Conservation (phyloP, 1,284 basidiomycete species). For the Apiotrichum siamense region DNA sequence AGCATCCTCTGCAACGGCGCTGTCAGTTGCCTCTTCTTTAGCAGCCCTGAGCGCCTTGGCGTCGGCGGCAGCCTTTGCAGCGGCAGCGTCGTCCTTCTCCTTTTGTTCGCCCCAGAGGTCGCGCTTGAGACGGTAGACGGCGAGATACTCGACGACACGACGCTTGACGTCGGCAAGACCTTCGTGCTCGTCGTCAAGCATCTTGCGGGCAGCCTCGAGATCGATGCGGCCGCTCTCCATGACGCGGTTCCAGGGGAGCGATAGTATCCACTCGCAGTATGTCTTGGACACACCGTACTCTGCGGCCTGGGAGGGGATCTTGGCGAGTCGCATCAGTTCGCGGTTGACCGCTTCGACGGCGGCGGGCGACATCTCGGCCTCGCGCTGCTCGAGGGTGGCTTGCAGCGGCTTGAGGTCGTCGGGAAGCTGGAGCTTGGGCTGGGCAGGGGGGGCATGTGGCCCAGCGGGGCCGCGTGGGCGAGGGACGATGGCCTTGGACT, state of each 20-base stretch:
- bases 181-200: conserved; percentile 41
- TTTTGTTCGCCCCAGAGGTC: conserved; percentile 24
- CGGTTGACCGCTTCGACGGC: conserved; percentile 27
- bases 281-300: conserved; percentile 43
- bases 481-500: conserved; percentile 5
- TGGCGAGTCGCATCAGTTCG: conserved; percentile 31
- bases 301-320: conserved; percentile 39
- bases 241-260: conserved; percentile 39
- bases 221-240: conserved; percentile 28
- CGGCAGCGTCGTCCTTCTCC: neutral
- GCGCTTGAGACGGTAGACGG: conserved; percentile 41
- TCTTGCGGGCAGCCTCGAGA: conserved; percentile 28
- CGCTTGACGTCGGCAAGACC: conserved; percentile 42
- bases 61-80: neutral
- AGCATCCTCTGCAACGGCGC: neutral
- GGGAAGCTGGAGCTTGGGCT: conserved; percentile 17
- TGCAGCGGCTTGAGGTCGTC: conserved; percentile 38
- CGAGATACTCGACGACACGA: conserved; percentile 43
- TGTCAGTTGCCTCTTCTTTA: neutral
- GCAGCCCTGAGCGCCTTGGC: neutral
- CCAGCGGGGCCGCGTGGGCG: conserved; percentile 1
- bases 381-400: conserved; percentile 15
- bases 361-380: conserved; percentile 22
- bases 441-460: neutral
- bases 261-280: conserved; percentile 40